Conservation (phyloP, 2,329 filamentous ascomycete genomes). For the Sporothrix pallida region DNA sequence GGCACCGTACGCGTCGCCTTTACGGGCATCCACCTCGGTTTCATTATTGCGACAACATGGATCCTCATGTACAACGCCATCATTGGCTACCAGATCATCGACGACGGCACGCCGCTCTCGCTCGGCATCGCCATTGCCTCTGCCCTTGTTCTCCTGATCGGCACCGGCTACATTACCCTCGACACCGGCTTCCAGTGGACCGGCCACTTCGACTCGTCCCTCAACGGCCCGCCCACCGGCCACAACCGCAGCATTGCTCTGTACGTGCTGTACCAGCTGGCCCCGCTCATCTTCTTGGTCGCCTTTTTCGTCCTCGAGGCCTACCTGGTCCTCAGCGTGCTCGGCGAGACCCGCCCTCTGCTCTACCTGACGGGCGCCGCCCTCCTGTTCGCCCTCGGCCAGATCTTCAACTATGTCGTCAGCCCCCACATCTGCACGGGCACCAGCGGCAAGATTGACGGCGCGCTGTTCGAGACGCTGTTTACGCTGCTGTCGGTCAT, state of each 20-base stretch:
- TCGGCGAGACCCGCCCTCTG: conserved; percentile 93
- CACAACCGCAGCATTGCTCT: conserved; percentile 80
- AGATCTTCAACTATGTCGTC: conserved; percentile 95
- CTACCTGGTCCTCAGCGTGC: conserved; percentile 80
- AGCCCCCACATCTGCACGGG: conserved; percentile 89
- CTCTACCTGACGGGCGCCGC: conserved; percentile 77
- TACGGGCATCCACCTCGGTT: conserved; percentile 85
- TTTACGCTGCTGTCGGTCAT: conserved; percentile 87
- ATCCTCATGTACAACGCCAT: conserved; percentile 88
- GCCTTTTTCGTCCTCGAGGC: conserved; percentile 84
- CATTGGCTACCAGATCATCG: conserved; percentile 90
- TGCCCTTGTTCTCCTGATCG: conserved; percentile 75
- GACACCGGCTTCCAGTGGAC: conserved; percentile 92
- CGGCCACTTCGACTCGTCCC: conserved; percentile 71
- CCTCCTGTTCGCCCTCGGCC: conserved; percentile 85
- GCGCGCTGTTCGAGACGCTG: conserved; percentile 87
- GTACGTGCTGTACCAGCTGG: conserved; percentile 92
- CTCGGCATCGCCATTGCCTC: conserved; percentile 76
- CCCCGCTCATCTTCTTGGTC: conserved; percentile 86
- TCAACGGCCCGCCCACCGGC: conserved; percentile 55
- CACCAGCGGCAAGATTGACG: conserved; percentile 85
- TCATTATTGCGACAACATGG: conserved; percentile 88
- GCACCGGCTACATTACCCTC: conserved; percentile 92
- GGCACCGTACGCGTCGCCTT: conserved; percentile 77
- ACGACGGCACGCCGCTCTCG: conserved; percentile 89